Evolutionary conservation across 768 basidiomycete species (phyloP), one percentile per base, ranked within the genome.

Genomic region (Termitomyces sp.): DNA sequence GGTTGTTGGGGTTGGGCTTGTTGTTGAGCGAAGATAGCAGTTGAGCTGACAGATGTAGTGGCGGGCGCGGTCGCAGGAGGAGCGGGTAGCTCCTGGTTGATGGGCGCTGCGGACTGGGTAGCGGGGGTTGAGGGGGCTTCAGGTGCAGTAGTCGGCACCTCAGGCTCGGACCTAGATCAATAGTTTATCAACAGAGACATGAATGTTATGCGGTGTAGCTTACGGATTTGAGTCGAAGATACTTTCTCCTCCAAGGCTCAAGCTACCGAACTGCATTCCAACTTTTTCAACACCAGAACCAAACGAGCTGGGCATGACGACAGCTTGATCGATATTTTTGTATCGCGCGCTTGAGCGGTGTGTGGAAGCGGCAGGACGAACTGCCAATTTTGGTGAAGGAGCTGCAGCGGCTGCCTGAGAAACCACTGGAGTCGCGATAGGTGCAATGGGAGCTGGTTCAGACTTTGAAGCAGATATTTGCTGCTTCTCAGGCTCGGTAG

Each of bases 261-360:
- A 71, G 67, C 89, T 92, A 49, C 90, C 90, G 65, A 93, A 93
- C 64, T 92, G 90, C 90, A 93, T 91, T 47, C 90, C 90, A 50
- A 93, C 74, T 65, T 89, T 91, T 65, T 91, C 90, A 22, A 88
- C 66, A 17, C 77, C 77, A 34, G 79, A 64, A 30, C 81, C 79
- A 66, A 86, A 87, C 50, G 79, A 82, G 43, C 79, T 78, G 1
- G 90, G 89, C 81, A 92, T 84, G 54, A 92, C 85, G 17, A 93
- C 91, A 37, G 90, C 82, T 55, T 89, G 87, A 58, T 91, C 87
- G 5, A 78, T 80, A 21, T 77, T 79, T 74, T 90, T 91, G 73
- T 85, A 84, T 50, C 83, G 82, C 34, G 81, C 79, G 45, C 75
- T 80, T 60, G 70, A 73, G 45, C 85, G 79, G 51, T 87, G 84